A percentile compares a stretch with the other conserved stretches of the same genome.
phyloP scores from a whole-genome alignment of 2,329 filamentous ascomycete species.

The Ilyonectria robusta region DNA sequence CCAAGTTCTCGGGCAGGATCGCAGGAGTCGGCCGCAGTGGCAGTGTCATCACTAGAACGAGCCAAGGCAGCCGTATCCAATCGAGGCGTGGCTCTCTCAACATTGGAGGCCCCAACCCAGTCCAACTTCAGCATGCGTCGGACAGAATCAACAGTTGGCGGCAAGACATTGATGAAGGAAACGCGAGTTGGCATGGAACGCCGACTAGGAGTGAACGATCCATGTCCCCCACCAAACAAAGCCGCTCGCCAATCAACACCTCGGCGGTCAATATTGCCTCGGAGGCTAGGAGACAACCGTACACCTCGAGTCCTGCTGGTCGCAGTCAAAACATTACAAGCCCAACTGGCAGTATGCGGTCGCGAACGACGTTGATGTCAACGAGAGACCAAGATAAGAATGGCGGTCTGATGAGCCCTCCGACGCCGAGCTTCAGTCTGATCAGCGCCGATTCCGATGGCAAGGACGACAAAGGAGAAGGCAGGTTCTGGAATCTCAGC shows the following conservation, averaged over 20 bases:
- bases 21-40: conserved; percentile 70
- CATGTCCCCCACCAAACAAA: conserved; percentile 66
- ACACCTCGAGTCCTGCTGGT: conserved; percentile 49
- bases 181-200: conserved; percentile 56
- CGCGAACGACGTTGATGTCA: conserved; percentile 44
- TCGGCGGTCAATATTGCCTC: conserved; percentile 59
- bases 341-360: conserved; percentile 54
- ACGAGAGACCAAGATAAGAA: conserved; percentile 46
- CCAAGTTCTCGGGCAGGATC: conserved; percentile 80
- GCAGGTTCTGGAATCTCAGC: conserved; percentile 70
- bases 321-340: conserved; percentile 52
- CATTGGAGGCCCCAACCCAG: conserved; percentile 46
- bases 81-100: conserved; percentile 70
- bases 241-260: conserved; percentile 53
- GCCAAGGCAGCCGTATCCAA: conserved; percentile 61
- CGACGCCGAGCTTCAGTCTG: conserved; percentile 70
- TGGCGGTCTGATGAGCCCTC: conserved; percentile 54
- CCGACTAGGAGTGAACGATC: conserved; percentile 67
- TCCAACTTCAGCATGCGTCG: conserved; percentile 57
- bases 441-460: conserved; percentile 54
- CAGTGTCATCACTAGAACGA: conserved; percentile 70
- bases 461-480: conserved; percentile 58
- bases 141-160: conserved; percentile 93
- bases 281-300: conserved; percentile 63
- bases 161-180: conserved; percentile 70